phyloP scores from a whole-genome alignment of 2,329 filamentous ascomycete genomes.

The Trichoderma atrobrunneum region DNA sequence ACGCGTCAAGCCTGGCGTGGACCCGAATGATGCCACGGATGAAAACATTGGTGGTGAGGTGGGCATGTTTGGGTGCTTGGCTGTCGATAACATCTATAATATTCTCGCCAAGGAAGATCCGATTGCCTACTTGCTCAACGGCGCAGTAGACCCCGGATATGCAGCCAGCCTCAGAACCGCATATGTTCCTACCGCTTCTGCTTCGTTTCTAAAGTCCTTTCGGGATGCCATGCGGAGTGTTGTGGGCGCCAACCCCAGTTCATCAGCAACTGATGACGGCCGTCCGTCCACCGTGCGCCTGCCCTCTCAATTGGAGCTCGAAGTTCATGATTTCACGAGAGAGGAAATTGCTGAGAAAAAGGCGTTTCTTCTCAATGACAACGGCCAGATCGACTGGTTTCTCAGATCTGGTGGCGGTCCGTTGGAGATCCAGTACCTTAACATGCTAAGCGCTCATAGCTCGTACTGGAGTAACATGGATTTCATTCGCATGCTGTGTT shows the following conservation, averaged over 20 bases:
- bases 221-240: conserved; percentile 61
- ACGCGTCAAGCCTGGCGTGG: conserved; percentile 70
- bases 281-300: conserved; percentile 46
- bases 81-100: conserved; percentile 96
- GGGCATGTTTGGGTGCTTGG: conserved; percentile 82
- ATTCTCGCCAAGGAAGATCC: conserved; percentile 70
- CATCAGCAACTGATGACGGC: conserved; percentile 32
- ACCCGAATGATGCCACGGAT: conserved; percentile 57
- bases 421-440: conserved; percentile 91
- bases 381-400: conserved; percentile 92
- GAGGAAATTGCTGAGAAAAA: conserved; percentile 91
- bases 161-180: conserved; percentile 73
- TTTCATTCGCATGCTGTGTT: conserved; percentile 84
- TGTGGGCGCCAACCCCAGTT: conserved; percentile 35
- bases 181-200: conserved; percentile 70
- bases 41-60: conserved; percentile 68
- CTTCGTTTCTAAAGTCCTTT: conserved; percentile 63
- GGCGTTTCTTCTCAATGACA: conserved; percentile 86
- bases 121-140: conserved; percentile 89
- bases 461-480: conserved; percentile 89
- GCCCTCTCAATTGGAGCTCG: conserved; percentile 75
- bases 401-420: conserved; percentile 80
- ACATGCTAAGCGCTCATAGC: conserved; percentile 93
- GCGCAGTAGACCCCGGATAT: conserved; percentile 79
- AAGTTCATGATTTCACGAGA: conserved; percentile 89